Percentiles rank a stretch among this genome's conserved stretches.
These are phyloP conservation scores for Lepidium aucheri DNA, from an alignment of 345 rosid species.

Conservation along the genomic window DNA sequence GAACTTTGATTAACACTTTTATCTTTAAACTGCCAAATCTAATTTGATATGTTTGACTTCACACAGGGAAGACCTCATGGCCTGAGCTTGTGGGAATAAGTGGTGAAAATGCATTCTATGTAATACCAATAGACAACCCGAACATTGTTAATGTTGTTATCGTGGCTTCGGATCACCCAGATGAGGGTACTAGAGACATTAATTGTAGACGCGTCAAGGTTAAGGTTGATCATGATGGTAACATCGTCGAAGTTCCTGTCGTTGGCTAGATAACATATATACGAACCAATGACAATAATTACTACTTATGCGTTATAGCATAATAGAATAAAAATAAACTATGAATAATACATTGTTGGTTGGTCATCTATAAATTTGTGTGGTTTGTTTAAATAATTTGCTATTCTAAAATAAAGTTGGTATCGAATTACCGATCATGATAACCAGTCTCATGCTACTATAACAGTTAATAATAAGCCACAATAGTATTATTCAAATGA, in stretches of 20 bases:
- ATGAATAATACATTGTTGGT: background rate
- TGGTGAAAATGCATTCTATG: conserved; percentile 24
- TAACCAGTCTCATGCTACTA: no score
- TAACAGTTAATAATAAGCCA: background rate
- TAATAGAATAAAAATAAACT: background rate
- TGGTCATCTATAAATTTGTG: background rate
- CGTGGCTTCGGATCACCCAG: no score
- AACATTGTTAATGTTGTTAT: no score
- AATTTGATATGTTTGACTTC: background rate
- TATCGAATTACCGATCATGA: background rate
- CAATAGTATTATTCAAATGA: background rate
- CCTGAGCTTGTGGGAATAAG: conserved; percentile 32
- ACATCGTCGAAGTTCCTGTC: conserved; percentile 16
- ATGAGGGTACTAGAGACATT: background rate
- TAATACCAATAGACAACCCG: conserved; percentile 22
- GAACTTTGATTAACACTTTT: no score
- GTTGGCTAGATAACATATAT: conserved; percentile 9
- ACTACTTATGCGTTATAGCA: background rate
- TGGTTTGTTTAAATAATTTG: no score
- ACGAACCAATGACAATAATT: background rate
- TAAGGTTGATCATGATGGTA: conserved; percentile 15
- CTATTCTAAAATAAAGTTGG: no score
- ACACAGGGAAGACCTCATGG: conserved; percentile 28
- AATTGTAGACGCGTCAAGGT: conserved; percentile 31
- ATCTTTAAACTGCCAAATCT: background rate